Base-by-base conservation (phyloP, 1,284 basidiomycete genomes). In the Agaricales sp. region DNA sequence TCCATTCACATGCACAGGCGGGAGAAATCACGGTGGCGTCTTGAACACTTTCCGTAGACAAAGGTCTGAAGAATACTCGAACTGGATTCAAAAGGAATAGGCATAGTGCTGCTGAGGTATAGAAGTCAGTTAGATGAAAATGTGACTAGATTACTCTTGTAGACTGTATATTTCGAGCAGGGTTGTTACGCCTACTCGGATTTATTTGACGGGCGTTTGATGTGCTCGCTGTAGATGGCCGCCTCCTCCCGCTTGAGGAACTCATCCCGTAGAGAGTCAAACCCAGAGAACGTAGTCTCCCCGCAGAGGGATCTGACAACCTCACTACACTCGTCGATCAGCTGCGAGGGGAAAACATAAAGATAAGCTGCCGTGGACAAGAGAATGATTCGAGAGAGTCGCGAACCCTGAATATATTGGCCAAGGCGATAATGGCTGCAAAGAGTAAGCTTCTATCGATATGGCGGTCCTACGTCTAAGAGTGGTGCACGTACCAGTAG, bases 291-390 rank as follows among this genome's bases (percentile, higher is more conserved):
- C 1, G 61, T 60, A 26, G 60, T 65, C 54, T 69, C 61, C 3
- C 69, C 69, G 50, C 68, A 70, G 4, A 71, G 62, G 8, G 61
- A 62, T 14, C 64, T 59, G 18, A 69, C 58, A 19, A 66, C 64
- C 16, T 52, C 59, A 11, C 63, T 53, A 53, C 66, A 64, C 41
- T 70, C 66, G 48, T 70, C 69, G 21, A 67, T 55, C 20, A 67
- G 58, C 69, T 70, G 45, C 26, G 44, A 48, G 46, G 37, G 25
- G 22, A 13, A 2, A 23, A 16, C 35, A 4, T 44, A 11, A 23
- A 26, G 21, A 45, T 11, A 48, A 30, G 23, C n/a, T 18, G n/a
- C 39, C 8, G 19, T 16, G 16, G 19, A 20, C n/a, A n/a, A 35
- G 8, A 35, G 30, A 35, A 35, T 35, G 30, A n/a, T 8, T 35